phyloP scores from a whole-genome alignment of 345 rosid genomes.

The Alliaria petiolata region DNA sequence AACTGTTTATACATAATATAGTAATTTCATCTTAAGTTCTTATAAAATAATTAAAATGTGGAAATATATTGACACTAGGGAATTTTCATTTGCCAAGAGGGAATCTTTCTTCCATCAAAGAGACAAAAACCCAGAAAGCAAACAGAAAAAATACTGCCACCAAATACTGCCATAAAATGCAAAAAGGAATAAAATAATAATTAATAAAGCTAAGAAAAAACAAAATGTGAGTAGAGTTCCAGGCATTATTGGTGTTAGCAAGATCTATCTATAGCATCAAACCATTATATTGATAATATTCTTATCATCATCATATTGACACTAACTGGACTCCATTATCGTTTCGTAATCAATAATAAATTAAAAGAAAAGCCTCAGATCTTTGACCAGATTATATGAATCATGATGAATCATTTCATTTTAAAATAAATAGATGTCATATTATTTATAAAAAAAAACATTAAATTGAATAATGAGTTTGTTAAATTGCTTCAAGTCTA shows the following conservation, averaged over 20 bases:
- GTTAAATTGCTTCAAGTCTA: not conserved
- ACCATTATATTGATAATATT: slow-evolving; percentile 16
- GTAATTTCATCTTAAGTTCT: not conserved
- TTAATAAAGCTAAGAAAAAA: slow-evolving; percentile 26
- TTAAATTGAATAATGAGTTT: not conserved
- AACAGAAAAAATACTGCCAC: slow-evolving; percentile 30
- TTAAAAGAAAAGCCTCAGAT: slow-evolving; percentile 15
- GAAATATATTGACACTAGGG: not conserved
- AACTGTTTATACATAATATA: slow-evolving; percentile 7
- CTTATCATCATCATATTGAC: slow-evolving; percentile 24
- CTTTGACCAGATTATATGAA: slow-evolving; percentile 27
- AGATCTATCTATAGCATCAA: slow-evolving; percentile 38
- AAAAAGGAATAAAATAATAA: slow-evolving; percentile 28
- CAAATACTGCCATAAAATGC: slow-evolving; percentile 36
- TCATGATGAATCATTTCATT: not conserved
- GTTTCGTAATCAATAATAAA: slow-evolving; percentile 2
- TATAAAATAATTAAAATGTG: slow-evolving; percentile 2
- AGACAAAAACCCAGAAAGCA: slow-evolving; percentile 39
- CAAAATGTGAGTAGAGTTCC: slow-evolving; percentile 25
- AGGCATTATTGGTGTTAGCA: slow-evolving; percentile 32
- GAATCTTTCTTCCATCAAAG: slow-evolving; percentile 52
- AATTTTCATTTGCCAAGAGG: slow-evolving; percentile 38
- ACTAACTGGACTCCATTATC: slow-evolving; percentile 31
- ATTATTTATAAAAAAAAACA: not conserved
- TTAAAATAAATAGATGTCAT: not conserved